A percentile compares a stretch with the other conserved stretches of the same genome.
phyloP scores from a whole-genome alignment of 768 basidiomycete species.

The Suillus bovinus region DNA sequence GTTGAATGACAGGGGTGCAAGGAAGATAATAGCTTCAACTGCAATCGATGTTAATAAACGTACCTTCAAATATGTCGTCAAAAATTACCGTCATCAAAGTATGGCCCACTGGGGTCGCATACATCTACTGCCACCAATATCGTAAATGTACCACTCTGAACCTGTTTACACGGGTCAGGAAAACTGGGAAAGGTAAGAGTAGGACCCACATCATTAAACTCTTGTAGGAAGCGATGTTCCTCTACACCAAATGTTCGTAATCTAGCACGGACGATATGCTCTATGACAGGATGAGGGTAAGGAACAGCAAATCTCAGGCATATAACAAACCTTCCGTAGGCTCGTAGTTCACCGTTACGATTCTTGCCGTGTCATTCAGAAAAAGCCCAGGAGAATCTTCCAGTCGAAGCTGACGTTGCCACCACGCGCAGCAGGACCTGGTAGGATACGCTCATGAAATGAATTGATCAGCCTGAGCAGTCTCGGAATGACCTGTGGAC shows the following conservation, averaged over 20 bases:
- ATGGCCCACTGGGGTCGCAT: slow-evolving; percentile 73
- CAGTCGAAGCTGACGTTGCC: too few relatives aligned
- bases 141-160: slow-evolving; percentile 66
- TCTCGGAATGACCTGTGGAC: too few relatives aligned
- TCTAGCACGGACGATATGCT: slow-evolving; percentile 74
- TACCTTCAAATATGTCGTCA: not conserved
- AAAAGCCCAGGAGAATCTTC: slow-evolving; percentile 73
- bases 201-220: slow-evolving; percentile 47
- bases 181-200: not conserved
- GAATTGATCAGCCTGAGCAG: too few relatives aligned
- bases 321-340: slow-evolving; percentile 57
- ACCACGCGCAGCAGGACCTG: too few relatives aligned
- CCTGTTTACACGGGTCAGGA: slow-evolving; percentile 30
- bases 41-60: slow-evolving; percentile 3
- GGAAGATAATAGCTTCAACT: slow-evolving; percentile 80
- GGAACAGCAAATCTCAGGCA: not conserved
- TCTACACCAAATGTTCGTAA: slow-evolving; percentile 74
- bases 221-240: slow-evolving; percentile 64
- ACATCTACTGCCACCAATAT: slow-evolving; percentile 65
- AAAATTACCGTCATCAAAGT: slow-evolving; percentile 65
- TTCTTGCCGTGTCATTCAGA: slow-evolving; percentile 65
- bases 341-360: slow-evolving; percentile 52
- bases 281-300: slow-evolving; percentile 31
- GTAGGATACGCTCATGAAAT: too few relatives aligned
- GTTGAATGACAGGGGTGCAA: slow-evolving; percentile 79